These are phyloP conservation scores for Wallacemonas sp. DNA, from an alignment of 208 protist genomes.

Conservation along the genomic window DNA sequence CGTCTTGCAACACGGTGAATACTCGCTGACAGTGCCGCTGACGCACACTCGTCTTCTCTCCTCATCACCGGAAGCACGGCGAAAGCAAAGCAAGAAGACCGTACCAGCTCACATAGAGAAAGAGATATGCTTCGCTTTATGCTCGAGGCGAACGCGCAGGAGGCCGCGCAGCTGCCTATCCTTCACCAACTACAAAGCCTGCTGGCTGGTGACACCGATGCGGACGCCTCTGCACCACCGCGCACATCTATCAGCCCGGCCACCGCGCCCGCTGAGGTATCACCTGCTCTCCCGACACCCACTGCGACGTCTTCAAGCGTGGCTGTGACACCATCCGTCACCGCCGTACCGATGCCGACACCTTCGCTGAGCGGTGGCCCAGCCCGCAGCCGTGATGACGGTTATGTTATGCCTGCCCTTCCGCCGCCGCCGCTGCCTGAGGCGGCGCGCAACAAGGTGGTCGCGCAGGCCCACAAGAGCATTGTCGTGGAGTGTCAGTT, in stretches of 20 bases:
- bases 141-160: not conserved
- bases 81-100: not conserved
- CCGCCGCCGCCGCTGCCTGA: not conserved
- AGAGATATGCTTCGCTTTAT: not conserved
- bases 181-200: constrained; percentile 1
- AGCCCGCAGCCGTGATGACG: constrained; percentile 5
- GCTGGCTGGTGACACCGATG: not conserved
- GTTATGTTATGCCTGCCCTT: constrained; percentile 4
- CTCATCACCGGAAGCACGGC: no score
- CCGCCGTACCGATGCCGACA: not conserved
- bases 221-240: not conserved
- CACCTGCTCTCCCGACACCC: not conserved
- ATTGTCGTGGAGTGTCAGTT: not conserved
- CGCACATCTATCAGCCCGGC: not conserved
- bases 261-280: no score
- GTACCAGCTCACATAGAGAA: not conserved
- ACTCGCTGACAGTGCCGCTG: no score
- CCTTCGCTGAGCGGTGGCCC: not conserved
- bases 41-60: no score
- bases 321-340: not conserved
- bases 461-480: not conserved
- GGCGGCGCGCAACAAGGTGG: not conserved
- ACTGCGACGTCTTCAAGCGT: not conserved
- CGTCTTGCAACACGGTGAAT: no score
- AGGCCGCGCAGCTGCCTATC: not conserved